Evolutionary conservation across 306 rosid genomes (phyloP).

Genomic region (Echinosophora koreensis): DNA sequence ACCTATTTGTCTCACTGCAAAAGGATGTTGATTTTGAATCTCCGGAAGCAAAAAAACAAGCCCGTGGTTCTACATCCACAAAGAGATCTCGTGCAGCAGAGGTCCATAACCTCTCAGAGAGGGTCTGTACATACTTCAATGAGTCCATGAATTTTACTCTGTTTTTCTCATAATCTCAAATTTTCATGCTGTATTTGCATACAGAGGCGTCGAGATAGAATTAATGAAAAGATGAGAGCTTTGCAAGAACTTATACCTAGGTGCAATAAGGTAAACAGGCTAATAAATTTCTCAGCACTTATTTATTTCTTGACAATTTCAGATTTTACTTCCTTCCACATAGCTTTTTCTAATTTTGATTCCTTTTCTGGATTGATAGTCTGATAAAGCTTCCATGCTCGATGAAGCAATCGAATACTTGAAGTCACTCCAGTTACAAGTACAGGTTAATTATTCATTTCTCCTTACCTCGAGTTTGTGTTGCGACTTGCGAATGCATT

Average conservation of each 20-base stretch:
- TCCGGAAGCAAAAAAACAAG: constrained; percentile 59
- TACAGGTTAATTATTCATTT: constrained; percentile 65
- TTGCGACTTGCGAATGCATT: neutral
- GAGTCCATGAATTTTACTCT: neutral
- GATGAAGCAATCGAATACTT: constrained; percentile 94
- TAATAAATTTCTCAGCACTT: neutral
- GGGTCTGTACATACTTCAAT: constrained; percentile 59
- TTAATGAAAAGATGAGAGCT: constrained; percentile 88
- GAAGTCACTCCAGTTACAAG: constrained; percentile 84
- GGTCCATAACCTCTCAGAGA: constrained; percentile 91
- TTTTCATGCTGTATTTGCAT: constrained; percentile 34
- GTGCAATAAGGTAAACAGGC: constrained; percentile 73
- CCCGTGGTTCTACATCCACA: constrained; percentile 60
- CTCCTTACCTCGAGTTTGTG: constrained; percentile 9
- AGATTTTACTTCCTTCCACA: constrained; percentile 24
- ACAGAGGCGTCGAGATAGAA: constrained; percentile 92
- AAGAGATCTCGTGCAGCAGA: constrained; percentile 87
- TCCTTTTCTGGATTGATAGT: constrained; percentile 54
- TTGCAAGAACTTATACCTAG: constrained; percentile 89
- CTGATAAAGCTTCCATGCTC: constrained; percentile 92
- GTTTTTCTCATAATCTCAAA: constrained; percentile 19
- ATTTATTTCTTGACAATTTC: neutral
- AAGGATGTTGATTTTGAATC: constrained; percentile 71
- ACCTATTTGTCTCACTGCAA: constrained; percentile 35
- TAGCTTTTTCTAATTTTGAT: neutral